These are phyloP conservation scores for Rubroboletus pulcherrimus DNA, from an alignment of 768 basidiomycete species.

Conservation along the genomic window DNA sequence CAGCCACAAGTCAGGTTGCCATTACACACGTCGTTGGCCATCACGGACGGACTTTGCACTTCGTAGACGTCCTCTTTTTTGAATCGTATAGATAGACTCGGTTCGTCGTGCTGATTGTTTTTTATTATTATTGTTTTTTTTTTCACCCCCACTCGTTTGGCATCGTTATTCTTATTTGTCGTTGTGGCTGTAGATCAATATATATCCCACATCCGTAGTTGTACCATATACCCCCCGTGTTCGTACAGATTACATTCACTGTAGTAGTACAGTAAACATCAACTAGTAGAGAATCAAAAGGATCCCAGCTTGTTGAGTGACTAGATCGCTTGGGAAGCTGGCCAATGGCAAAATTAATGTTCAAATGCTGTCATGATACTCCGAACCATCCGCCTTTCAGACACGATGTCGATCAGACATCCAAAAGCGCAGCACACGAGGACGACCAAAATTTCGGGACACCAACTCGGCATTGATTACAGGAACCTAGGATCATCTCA, in stretches of 20 bases:
- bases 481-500: slow-evolving; percentile 4
- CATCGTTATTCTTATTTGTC: slow-evolving; percentile 15
- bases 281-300: not conserved
- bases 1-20: slow-evolving; percentile 16
- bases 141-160: slow-evolving; percentile 7
- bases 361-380: not conserved
- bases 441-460: not conserved
- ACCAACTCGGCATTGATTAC: slow-evolving; percentile 2
- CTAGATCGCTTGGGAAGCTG: not conserved
- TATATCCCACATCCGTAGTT: slow-evolving; percentile 4
- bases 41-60: slow-evolving; percentile 9
- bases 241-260: slow-evolving; percentile 5
- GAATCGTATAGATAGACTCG: not conserved
- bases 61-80: slow-evolving; percentile 9
- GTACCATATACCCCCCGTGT: slow-evolving; percentile 8
- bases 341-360: not conserved
- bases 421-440: not conserved
- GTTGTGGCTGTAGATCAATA: slow-evolving; percentile 17
- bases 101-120: not conserved
- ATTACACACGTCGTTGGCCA: slow-evolving; percentile 4
- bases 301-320: not conserved
- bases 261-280: slow-evolving; percentile 9
- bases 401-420: not conserved
- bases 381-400: not conserved
- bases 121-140: too few relatives aligned